Evolutionary conservation across 2,329 filamentous ascomycete genomes (phyloP).

Genomic region (Colletotrichum sp.): DNA sequence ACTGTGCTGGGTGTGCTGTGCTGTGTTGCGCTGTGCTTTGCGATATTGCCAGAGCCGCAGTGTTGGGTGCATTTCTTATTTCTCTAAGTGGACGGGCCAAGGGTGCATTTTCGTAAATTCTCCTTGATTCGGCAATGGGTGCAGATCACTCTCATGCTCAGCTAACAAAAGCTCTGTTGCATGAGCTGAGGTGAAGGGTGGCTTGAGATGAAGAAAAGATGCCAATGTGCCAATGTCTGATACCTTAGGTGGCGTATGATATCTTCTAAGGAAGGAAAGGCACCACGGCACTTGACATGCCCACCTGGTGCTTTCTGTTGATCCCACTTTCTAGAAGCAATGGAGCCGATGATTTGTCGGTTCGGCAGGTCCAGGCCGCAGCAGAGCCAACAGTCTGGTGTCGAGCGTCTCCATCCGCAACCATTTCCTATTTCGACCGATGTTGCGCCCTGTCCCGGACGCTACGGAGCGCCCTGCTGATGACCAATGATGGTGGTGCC

Average conservation of each 20-base stretch:
- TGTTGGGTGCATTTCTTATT: neutral
- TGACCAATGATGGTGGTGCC: conserved; percentile 4
- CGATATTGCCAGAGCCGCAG: neutral
- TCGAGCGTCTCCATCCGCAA: conserved; percentile 1
- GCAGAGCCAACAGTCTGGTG: neutral
- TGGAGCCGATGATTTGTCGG: neutral
- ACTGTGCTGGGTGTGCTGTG: neutral
- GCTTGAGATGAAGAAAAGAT: neutral
- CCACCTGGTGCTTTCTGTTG: neutral
- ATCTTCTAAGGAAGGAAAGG: neutral
- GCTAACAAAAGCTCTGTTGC: neutral
- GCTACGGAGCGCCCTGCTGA: neutral
- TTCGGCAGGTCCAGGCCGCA: neutral
- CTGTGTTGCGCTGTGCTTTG: neutral
- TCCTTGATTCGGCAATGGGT: neutral
- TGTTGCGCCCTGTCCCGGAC: conserved; percentile 13
- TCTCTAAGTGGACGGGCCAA: neutral
- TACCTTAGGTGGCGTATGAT: too few species aligned
- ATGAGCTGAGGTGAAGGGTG: neutral
- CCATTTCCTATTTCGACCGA: conserved; percentile 14
- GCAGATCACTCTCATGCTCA: neutral
- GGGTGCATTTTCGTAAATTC: neutral
- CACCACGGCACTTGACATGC: neutral
- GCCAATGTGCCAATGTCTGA: too few species aligned
- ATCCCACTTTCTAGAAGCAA: neutral